Evolutionary conservation across 768 basidiomycete species (phyloP).

Genomic region (Imleria badia): DNA sequence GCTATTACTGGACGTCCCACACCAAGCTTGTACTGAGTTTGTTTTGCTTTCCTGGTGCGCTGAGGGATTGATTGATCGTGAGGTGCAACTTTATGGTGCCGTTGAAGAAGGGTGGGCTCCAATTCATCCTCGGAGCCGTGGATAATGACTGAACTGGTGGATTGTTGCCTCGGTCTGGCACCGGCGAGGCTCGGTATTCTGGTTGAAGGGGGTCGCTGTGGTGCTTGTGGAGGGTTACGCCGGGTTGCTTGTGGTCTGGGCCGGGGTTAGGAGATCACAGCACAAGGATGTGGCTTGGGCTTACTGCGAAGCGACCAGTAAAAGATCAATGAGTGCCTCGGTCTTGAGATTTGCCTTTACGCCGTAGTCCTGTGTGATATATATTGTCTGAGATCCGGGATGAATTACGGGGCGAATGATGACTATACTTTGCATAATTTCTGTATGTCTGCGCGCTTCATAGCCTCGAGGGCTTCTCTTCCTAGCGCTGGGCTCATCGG

Average conservation of each 20-base stretch:
- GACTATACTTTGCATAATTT: slow-evolving; percentile 55
- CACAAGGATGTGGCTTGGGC: slow-evolving; percentile 36
- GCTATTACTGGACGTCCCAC: slow-evolving; percentile 67
- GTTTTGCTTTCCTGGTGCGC: slow-evolving; percentile 68
- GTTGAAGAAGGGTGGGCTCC: slow-evolving; percentile 23
- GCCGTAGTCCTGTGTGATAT: slow-evolving; percentile 60
- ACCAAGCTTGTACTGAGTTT: slow-evolving; percentile 66
- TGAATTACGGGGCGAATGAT: slow-evolving; percentile 11
- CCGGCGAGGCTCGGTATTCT: slow-evolving; percentile 31
- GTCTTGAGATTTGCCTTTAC: slow-evolving; percentile 83
- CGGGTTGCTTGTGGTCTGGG: slow-evolving; percentile 28
- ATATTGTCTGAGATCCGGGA: slow-evolving; percentile 14
- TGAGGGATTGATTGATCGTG: slow-evolving; percentile 25
- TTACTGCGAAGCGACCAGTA: slow-evolving; percentile 52
- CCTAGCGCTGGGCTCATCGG: slow-evolving; percentile 43
- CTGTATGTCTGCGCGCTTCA: slow-evolving; percentile 59
- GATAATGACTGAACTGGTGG: slow-evolving; percentile 36
- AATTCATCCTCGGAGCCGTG: slow-evolving; percentile 48
- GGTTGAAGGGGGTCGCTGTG: slow-evolving; percentile 33
- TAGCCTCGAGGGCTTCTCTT: slow-evolving; percentile 48
- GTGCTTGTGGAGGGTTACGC: slow-evolving; percentile 16
- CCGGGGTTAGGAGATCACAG: slow-evolving; percentile 33
- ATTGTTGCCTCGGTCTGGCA: slow-evolving; percentile 30
- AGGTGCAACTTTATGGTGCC: slow-evolving; percentile 13
- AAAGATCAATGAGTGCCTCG: slow-evolving; percentile 72